Evolutionary conservation across 2,329 filamentous ascomycete species (phyloP).

Genomic region (Penicillium sp.): DNA sequence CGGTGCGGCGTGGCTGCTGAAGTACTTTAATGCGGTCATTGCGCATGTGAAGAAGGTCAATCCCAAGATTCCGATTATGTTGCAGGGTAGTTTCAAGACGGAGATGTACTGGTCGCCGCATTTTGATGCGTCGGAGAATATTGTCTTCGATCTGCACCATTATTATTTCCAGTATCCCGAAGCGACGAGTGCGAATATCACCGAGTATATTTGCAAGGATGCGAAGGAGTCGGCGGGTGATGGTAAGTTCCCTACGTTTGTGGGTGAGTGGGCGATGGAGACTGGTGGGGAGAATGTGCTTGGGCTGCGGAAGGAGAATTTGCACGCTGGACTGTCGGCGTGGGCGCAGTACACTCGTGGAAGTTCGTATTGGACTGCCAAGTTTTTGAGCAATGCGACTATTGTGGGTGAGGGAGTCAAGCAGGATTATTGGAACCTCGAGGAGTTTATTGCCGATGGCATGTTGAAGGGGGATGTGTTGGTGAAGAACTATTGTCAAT

Average conservation of each 20-base stretch:
- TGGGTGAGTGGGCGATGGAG: constrained; percentile 29
- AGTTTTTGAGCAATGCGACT: constrained; percentile 18
- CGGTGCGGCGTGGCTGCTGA: constrained; percentile 26
- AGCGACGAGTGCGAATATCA: constrained; percentile 19
- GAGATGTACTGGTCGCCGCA: constrained; percentile 22
- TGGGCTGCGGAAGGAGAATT: constrained; percentile 14
- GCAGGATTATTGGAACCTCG: constrained; percentile 22
- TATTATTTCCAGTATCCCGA: constrained; percentile 26
- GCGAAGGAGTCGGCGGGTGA: constrained; percentile 14
- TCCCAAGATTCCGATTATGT: constrained; percentile 24
- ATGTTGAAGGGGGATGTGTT: constrained; percentile 8
- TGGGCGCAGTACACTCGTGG: constrained; percentile 20
- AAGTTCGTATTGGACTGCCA: constrained; percentile 26
- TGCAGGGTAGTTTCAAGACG: constrained; percentile 30
- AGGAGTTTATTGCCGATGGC: constrained; percentile 16
- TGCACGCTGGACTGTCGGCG: constrained; percentile 19
- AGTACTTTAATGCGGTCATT: constrained; percentile 26
- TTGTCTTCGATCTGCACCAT: constrained; percentile 30
- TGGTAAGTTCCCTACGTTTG: constrained; percentile 26
- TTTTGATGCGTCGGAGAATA: constrained; percentile 19
- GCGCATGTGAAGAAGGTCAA: constrained; percentile 17
- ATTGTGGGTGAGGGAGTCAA: constrained; percentile 16
- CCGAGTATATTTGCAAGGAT: constrained; percentile 20
- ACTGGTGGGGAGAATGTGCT: constrained; percentile 18
- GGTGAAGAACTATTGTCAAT: constrained; percentile 1